Conservation (phyloP, 2,329 filamentous ascomycete species). For the Aspergillus sp. region DNA sequence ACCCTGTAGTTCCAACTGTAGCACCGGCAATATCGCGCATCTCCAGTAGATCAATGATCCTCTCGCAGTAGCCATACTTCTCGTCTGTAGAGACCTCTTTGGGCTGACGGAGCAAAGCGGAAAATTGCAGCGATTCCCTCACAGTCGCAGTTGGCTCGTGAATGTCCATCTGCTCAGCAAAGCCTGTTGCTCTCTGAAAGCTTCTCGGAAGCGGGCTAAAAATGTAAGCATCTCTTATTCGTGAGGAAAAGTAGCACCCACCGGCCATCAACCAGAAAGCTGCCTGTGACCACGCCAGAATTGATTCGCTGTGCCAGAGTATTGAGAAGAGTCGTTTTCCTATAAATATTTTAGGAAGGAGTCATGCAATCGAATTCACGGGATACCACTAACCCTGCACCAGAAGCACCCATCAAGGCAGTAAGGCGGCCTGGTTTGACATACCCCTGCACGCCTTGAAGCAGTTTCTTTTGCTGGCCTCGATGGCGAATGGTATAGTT, state of each 20-base stretch:
- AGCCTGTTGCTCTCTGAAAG: slow-evolving; percentile 47
- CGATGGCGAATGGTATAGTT: slow-evolving; percentile 55
- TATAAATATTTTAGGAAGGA: slow-evolving; percentile 11
- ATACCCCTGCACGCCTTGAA: slow-evolving; percentile 59
- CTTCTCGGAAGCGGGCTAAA: slow-evolving; percentile 33
- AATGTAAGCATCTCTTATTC: slow-evolving; percentile 5
- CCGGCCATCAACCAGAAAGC: slow-evolving; percentile 38
- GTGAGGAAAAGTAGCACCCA: slow-evolving; percentile 10
- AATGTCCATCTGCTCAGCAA: slow-evolving; percentile 56
- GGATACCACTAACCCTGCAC: slow-evolving; percentile 32
- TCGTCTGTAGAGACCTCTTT: slow-evolving; percentile 48
- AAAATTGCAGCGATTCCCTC: slow-evolving; percentile 57
- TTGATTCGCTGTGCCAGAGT: slow-evolving; percentile 37
- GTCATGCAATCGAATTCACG: neutral
- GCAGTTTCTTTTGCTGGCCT: slow-evolving; percentile 36
- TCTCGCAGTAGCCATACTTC: slow-evolving; percentile 60
- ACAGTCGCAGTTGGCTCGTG: slow-evolving; percentile 59
- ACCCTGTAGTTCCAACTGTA: slow-evolving; percentile 50
- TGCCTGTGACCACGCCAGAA: slow-evolving; percentile 36
- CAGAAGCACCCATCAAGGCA: slow-evolving; percentile 71
- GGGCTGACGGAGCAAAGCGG: slow-evolving; percentile 54
- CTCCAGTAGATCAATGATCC: slow-evolving; percentile 58
- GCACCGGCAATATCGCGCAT: slow-evolving; percentile 59
- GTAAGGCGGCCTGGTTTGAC: slow-evolving; percentile 69
- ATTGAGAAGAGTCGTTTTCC: slow-evolving; percentile 42